Evolutionary conservation across 371 early-diverging fungal species (phyloP).

Genomic region (Mortierella sp.): DNA sequence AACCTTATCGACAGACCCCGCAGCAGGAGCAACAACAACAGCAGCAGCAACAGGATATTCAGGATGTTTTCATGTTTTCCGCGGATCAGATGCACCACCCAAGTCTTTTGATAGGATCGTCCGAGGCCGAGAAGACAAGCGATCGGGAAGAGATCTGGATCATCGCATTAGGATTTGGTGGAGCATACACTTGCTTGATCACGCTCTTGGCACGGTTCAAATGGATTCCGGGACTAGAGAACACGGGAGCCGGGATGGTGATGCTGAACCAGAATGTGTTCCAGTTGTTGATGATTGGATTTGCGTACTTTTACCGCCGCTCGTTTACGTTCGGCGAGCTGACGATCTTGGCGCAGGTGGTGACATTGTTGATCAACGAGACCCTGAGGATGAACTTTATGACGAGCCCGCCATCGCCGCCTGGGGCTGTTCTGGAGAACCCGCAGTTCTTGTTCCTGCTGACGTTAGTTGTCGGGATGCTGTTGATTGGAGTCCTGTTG

Average conservation of each 20-base stretch:
- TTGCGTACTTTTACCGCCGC: constrained; percentile 58
- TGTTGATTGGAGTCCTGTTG: constrained; percentile 71
- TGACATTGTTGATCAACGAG: constrained; percentile 65
- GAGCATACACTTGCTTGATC: constrained; percentile 38
- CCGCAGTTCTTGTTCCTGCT: constrained; percentile 53
- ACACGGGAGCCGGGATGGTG: constrained; percentile 56
- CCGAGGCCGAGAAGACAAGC: constrained; percentile 44
- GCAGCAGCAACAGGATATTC: constrained; percentile 38
- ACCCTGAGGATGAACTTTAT: constrained; percentile 43
- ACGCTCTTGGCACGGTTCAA: constrained; percentile 48
- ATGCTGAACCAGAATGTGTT: constrained; percentile 54
- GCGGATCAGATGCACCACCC: constrained; percentile 51
- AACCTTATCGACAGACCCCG: constrained; percentile 11
- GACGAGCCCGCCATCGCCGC: constrained; percentile 13
- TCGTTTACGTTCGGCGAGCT: constrained; percentile 82
- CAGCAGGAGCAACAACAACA: constrained; percentile 35
- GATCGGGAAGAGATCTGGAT: constrained; percentile 58
- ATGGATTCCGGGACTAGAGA: constrained; percentile 52
- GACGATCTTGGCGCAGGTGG: constrained; percentile 72
- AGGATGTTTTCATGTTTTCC: constrained; percentile 48
- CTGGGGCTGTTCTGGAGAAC: constrained; percentile 36
- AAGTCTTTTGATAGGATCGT: constrained; percentile 40
- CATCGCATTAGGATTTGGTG: constrained; percentile 54
- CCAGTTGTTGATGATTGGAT: constrained; percentile 49
- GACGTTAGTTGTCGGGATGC: constrained; percentile 76